phyloP scores from a whole-genome alignment of 768 basidiomycete genomes.

The Kwoniella newhampshirensis region DNA sequence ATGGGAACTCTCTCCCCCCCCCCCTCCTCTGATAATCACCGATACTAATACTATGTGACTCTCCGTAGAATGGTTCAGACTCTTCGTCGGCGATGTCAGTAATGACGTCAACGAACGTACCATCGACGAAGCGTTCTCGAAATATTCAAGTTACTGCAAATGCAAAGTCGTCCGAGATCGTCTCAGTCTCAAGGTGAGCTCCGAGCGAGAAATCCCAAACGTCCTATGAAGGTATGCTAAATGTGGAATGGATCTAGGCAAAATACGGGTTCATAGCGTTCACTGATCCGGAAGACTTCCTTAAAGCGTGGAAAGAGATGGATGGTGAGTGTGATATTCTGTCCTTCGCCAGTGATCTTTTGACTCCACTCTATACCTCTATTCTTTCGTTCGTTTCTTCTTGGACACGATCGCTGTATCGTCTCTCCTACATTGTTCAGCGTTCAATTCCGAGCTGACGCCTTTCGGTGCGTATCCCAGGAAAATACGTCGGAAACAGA shows the following conservation, averaged over 20 bases:
- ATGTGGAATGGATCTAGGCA: too few relatives aligned
- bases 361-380: neutral
- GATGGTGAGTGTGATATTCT: constrained; percentile 65
- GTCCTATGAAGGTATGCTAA: too few relatives aligned
- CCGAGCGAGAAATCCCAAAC: too few relatives aligned
- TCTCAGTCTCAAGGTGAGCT: constrained; percentile 84
- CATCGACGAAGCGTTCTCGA: constrained; percentile 85
- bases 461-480: constrained; percentile 54
- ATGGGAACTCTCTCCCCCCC: too few relatives aligned
- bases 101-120: constrained; percentile 98
- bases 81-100: constrained; percentile 96
- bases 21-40: neutral
- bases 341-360: neutral
- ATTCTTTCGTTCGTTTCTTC: neutral
- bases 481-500: constrained; percentile 97
- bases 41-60: neutral
- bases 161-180: constrained; percentile 93
- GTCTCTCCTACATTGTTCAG: neutral
- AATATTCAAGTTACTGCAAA: constrained; percentile 90
- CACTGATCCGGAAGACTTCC: constrained; percentile 95
- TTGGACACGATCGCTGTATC: neutral
- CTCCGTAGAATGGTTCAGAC: constrained; percentile 82
- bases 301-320: constrained; percentile 99
- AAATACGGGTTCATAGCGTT: constrained; percentile 98
- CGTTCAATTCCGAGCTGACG: neutral